A percentile compares a stretch with the other conserved stretches of the same genome.
Evolutionary conservation across 176 grass and related monocot species (phyloP).

Genomic region (Lolium multiflorum): DNA sequence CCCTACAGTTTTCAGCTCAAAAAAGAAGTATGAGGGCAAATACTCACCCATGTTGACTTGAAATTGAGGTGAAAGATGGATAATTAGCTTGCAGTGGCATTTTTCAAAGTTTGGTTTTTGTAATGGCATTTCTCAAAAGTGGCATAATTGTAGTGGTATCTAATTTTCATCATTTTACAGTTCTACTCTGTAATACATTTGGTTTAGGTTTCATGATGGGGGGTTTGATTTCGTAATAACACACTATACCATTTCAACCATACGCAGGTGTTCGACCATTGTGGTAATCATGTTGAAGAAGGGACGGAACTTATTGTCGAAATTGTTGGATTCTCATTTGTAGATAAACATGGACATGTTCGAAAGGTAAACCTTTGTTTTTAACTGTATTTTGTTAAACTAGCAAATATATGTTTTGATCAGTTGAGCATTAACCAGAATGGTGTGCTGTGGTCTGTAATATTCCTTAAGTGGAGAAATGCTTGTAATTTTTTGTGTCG

Average conservation of each 20-base stretch:
- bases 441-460: neutral
- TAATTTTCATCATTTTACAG: neutral
- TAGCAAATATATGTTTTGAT: neutral
- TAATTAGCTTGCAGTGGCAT: neutral
- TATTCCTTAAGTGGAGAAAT: slow-evolving; percentile 3
- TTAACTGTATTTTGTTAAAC: neutral
- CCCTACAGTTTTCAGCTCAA: no score
- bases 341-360: slow-evolving; percentile 7
- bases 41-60: neutral
- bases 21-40: neutral
- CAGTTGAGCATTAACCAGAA: neutral
- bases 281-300: slow-evolving; percentile 46
- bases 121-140: neutral
- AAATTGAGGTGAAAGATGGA: neutral
- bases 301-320: slow-evolving; percentile 27
- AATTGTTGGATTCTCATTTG: slow-evolving; percentile 33
- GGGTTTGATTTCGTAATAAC: neutral
- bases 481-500: neutral
- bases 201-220: neutral
- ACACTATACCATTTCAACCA: neutral
- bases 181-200: neutral
- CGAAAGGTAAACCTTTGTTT: slow-evolving; percentile 36
- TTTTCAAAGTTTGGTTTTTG: slow-evolving; percentile 2
- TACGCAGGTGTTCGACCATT: slow-evolving; percentile 40
- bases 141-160: neutral